Percentiles rank a stretch among this genome's conserved stretches.
phyloP scores from a whole-genome alignment of 1,284 basidiomycete species.

The Boletus albobrunnescens region DNA sequence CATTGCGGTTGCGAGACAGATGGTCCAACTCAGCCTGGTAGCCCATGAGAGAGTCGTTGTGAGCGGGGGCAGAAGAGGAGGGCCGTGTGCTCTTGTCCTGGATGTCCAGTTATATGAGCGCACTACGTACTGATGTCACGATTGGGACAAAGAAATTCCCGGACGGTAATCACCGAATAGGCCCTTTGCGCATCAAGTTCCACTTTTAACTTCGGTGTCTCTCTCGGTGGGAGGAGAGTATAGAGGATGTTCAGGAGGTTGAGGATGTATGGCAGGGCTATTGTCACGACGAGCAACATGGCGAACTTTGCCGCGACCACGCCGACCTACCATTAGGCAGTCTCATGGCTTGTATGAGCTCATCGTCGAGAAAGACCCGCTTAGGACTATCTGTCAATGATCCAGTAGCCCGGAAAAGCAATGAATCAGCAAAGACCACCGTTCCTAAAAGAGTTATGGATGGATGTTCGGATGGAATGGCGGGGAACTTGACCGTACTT shows the following conservation, averaged over 20 bases:
- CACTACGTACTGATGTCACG: not conserved
- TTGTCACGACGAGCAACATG: not conserved
- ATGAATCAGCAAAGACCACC: not conserved
- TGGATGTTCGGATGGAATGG: not conserved
- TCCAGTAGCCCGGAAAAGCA: not conserved
- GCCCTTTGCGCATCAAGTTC: not conserved
- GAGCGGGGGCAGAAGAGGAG: not conserved
- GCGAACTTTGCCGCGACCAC: not conserved
- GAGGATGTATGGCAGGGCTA: not conserved
- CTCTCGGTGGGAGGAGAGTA: not conserved
- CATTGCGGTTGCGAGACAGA: constrained; percentile 39
- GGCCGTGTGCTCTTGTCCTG: not conserved
- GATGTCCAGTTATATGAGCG: constrained; percentile 3
- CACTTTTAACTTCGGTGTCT: not conserved
- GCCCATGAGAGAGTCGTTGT: constrained; percentile 19
- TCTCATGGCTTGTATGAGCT: not conserved
- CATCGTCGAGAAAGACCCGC: not conserved
- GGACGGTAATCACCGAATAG: constrained; percentile 1
- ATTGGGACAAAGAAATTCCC: not conserved
- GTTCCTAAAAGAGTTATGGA: not conserved
- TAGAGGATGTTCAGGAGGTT: not conserved
- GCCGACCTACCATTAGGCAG: not conserved
- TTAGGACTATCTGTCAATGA: not conserved
- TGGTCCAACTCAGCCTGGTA: constrained; percentile 25
- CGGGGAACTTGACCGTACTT: not conserved